Evolutionary conservation across 371 early-diverging fungal genomes (phyloP), one percentile per base, ranked within the genome.

Genomic region (Mucor lusitanicus): DNA sequence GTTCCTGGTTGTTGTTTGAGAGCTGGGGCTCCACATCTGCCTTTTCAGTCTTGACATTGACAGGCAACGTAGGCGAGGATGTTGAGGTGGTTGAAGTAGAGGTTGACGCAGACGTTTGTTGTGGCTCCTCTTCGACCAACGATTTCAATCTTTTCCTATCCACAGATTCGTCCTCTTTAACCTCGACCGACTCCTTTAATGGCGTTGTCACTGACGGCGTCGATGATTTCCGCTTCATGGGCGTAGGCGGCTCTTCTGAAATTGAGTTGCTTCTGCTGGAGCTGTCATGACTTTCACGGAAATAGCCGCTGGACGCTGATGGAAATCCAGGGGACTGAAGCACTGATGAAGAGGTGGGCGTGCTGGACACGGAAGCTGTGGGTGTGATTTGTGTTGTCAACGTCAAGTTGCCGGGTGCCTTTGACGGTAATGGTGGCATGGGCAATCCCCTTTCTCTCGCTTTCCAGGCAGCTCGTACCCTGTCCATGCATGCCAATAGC

Each of bases 381-480:
- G 63, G 63, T 27, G 54, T 25, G 4, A 63, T 6, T 30, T 61
- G 42, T 2, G 40, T 37, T 40, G 68, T 37, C 28, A 28, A 15
- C 0, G 55, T 33, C 42, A 46, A 39, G 7, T 19, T 46, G 27
- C 53, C 27, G 15, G 53, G 53, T 12, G 21, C 9, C 15, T 35
- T 62, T 39, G 55, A 39, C 17, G 60, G 33, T 11, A 67, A 40
- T 35, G 73, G 55, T 12, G 81, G 77, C 66, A 76, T 75, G 9
- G 80, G 73, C 6, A 77, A 54, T 1, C 78, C 79, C 50, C 72
- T 77, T 69, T 89, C 87, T 32, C 90, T 78, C 28, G 80, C 81
- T 71, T 90, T 88, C 90, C 90, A 88, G 13, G 85, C 81, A n/a
- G 79, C 76, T 25, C 90, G 83, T 11, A 90, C 83, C 21, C 63